phyloP scores from a whole-genome alignment of 805 yeast species.

The Ogataea pini region DNA sequence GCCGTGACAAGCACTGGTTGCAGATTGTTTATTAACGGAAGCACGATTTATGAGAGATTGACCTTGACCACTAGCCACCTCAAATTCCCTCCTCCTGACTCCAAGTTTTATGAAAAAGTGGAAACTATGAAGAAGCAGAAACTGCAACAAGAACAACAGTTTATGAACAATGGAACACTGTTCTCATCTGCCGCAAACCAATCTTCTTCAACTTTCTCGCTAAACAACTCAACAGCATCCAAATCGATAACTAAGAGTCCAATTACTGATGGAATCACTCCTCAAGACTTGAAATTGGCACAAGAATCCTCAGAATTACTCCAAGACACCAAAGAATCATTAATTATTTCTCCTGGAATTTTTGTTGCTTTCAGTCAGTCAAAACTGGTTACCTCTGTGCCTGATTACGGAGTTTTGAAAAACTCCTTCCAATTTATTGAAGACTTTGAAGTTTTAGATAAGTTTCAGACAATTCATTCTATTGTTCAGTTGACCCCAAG shows the following conservation, averaged over 20 bases:
- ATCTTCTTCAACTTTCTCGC: slow-evolving; percentile 6
- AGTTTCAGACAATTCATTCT: slow-evolving; percentile 59
- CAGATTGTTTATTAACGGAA: slow-evolving; percentile 64
- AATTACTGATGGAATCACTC: slow-evolving; percentile 30
- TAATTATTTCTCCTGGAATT: slow-evolving; percentile 82
- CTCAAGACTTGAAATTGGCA: slow-evolving; percentile 47
- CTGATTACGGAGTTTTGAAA: slow-evolving; percentile 83
- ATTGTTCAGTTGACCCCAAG: slow-evolving; percentile 70
- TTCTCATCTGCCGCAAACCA: background rate
- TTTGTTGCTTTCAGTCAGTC: slow-evolving; percentile 63
- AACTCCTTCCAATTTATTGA: slow-evolving; percentile 71
- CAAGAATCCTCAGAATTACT: slow-evolving; percentile 56
- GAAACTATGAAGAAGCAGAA: slow-evolving; percentile 40
- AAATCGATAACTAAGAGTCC: slow-evolving; percentile 31
- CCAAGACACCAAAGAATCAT: slow-evolving; percentile 56
- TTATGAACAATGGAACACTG: slow-evolving; percentile 18
- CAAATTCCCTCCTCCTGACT: slow-evolving; percentile 47
- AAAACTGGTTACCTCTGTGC: slow-evolving; percentile 65
- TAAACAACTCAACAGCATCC: slow-evolving; percentile 10
- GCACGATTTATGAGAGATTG: slow-evolving; percentile 38
- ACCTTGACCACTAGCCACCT: slow-evolving; percentile 39
- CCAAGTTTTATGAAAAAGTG: slow-evolving; percentile 31
- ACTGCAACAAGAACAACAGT: slow-evolving; percentile 37
- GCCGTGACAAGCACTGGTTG: slow-evolving; percentile 86
- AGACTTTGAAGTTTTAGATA: slow-evolving; percentile 73